phyloP scores from a whole-genome alignment of 495 filamentous ascomycete genomes.

The Penicillium paxilli region DNA sequence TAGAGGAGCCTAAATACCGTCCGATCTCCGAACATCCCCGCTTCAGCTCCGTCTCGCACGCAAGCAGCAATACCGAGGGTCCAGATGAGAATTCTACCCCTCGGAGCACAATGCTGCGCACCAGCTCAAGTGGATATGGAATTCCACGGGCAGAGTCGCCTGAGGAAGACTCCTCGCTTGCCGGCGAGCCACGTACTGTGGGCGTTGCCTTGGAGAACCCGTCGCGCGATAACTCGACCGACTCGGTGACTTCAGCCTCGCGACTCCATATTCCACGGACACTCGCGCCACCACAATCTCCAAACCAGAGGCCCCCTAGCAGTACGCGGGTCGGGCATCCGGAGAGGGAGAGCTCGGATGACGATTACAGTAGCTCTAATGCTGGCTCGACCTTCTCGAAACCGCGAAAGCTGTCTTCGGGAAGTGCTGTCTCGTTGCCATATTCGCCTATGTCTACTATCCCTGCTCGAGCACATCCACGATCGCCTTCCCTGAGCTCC shows the following conservation, averaged over 20 bases:
- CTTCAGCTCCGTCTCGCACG: constrained; percentile 60
- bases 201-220: constrained; percentile 23
- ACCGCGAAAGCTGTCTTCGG: constrained; percentile 62
- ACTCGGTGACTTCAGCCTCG: constrained; percentile 51
- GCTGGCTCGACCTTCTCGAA: constrained; percentile 53
- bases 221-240: constrained; percentile 39
- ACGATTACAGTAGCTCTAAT: constrained; percentile 56
- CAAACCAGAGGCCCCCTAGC: constrained; percentile 52
- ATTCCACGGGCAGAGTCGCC: constrained; percentile 50
- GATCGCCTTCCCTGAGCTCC: constrained; percentile 82
- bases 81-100: constrained; percentile 35
- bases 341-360: constrained; percentile 70
- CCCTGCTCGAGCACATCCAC: constrained; percentile 48
- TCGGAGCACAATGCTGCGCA: constrained; percentile 20
- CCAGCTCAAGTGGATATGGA: constrained; percentile 39
- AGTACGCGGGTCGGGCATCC: constrained; percentile 55
- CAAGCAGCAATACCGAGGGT: constrained; percentile 46
- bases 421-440: constrained; percentile 61
- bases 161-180: constrained; percentile 33
- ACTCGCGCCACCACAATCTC: constrained; percentile 59
- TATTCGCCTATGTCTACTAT: constrained; percentile 66
- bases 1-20: constrained; percentile 62
- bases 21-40: constrained; percentile 73
- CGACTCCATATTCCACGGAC: constrained; percentile 44
- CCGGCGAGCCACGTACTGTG: constrained; percentile 19